phyloP scores from a whole-genome alignment of 345 rosid species.

The Luvunga scandens region DNA sequence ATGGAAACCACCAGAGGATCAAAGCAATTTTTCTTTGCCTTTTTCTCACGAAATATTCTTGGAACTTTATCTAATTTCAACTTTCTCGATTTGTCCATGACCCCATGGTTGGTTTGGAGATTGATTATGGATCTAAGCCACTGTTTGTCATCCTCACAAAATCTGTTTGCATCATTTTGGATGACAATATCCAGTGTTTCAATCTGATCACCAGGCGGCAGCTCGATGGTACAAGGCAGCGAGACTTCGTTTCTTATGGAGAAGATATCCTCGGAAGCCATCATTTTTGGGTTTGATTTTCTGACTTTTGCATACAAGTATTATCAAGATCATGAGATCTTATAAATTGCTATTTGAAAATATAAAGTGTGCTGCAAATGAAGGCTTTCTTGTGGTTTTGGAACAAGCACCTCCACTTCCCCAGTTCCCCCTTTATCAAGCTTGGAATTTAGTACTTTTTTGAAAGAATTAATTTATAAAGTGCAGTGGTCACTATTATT shows the following conservation, averaged over 20 bases:
- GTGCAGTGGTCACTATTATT: too few species aligned
- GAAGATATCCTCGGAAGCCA: not conserved
- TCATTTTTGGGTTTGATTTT: not conserved
- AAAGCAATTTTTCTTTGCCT: conserved; percentile 6
- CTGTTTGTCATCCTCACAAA: not conserved
- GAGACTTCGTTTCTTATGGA: not conserved
- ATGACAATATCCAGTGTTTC: not conserved
- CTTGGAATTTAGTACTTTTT: not conserved
- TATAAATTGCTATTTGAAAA: not conserved
- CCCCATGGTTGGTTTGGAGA: not conserved
- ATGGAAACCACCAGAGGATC: conserved; percentile 19
- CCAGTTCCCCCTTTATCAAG: not conserved
- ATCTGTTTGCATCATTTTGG: not conserved
- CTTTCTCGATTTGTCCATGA: not conserved
- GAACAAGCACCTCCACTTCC: not conserved
- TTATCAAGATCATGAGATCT: not conserved
- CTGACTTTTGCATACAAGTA: not conserved
- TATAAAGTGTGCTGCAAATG: not conserved
- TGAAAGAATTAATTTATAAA: too few species aligned
- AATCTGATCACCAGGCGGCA: not conserved
- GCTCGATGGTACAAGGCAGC: not conserved
- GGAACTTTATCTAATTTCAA: conserved; percentile 6
- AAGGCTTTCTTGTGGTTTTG: not conserved
- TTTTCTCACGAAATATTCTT: not conserved
- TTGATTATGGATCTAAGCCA: not conserved